Percentiles rank a stretch among this genome's conserved stretches.
These are phyloP conservation scores for Arthrinium phaeospermum DNA, from an alignment of 2,329 filamentous ascomycete genomes.

Conservation along the genomic window DNA sequence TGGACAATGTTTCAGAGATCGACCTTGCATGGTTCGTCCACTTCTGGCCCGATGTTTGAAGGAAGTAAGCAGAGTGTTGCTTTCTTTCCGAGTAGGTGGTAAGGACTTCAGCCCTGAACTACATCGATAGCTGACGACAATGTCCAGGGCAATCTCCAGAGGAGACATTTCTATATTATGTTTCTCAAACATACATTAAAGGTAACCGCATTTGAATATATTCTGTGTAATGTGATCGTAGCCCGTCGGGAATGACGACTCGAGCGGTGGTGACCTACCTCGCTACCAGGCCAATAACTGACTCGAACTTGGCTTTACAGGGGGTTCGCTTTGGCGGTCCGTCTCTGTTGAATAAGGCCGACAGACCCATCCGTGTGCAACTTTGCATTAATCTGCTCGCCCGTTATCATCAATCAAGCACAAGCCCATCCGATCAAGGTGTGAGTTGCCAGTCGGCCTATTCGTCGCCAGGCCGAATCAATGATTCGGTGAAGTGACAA, in stretches of 20 bases:
- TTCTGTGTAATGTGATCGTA: neutral
- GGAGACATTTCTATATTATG: neutral
- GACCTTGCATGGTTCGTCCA: slow-evolving; percentile 14
- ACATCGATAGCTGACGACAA: neutral
- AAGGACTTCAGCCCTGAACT: neutral
- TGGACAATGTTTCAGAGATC: neutral
- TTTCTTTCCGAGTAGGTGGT: neutral
- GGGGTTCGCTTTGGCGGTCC: slow-evolving; percentile 10
- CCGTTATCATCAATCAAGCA: neutral
- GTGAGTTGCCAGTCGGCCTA: neutral
- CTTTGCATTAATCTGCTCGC: neutral
- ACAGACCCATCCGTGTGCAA: neutral
- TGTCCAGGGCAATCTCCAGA: neutral
- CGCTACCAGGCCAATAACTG: neutral
- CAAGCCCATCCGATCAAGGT: neutral
- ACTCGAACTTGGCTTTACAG: neutral
- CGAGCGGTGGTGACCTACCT: neutral
- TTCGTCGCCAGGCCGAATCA: neutral
- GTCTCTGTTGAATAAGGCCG: neutral
- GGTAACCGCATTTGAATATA: neutral
- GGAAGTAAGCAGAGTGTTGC: neutral
- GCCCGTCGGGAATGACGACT: neutral
- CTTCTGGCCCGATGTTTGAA: neutral
- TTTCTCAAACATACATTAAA: neutral
- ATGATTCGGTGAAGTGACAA: neutral